Evolutionary conservation across 805 yeast species (phyloP).

Genomic region (Lipomyces mesembrius): DNA sequence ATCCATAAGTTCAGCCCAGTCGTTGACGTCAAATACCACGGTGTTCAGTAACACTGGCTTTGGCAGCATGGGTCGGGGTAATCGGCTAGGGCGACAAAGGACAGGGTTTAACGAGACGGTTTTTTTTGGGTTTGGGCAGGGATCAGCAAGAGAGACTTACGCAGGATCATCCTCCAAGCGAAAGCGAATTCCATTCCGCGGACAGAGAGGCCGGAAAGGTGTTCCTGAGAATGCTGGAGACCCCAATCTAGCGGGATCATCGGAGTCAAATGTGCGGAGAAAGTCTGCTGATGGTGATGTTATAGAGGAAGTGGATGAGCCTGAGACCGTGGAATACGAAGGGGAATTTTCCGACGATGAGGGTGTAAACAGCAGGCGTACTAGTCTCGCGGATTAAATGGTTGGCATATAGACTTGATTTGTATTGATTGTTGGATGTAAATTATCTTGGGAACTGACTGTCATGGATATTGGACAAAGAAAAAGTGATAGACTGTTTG

Average conservation of each 20-base stretch:
- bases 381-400: neutral
- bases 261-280: constrained; percentile 3
- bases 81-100: neutral
- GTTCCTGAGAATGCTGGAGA: neutral
- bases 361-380: constrained; percentile 14
- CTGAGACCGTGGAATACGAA: constrained; percentile 27
- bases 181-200: neutral
- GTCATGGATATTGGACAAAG: neutral
- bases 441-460: neutral
- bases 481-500: neutral
- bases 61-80: neutral
- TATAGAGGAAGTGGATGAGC: constrained; percentile 32
- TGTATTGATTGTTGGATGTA: neutral
- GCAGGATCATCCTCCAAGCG: neutral
- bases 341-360: constrained; percentile 33
- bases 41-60: neutral
- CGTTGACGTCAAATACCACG: neutral
- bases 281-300: constrained; percentile 9
- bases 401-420: neutral
- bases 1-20: neutral
- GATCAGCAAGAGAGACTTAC: neutral
- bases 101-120: neutral
- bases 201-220: neutral
- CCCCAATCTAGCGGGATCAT: neutral
- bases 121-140: neutral